These are phyloP conservation scores for Collybia sp. DNA, from an alignment of 768 basidiomycete genomes.

Conservation along the genomic window DNA sequence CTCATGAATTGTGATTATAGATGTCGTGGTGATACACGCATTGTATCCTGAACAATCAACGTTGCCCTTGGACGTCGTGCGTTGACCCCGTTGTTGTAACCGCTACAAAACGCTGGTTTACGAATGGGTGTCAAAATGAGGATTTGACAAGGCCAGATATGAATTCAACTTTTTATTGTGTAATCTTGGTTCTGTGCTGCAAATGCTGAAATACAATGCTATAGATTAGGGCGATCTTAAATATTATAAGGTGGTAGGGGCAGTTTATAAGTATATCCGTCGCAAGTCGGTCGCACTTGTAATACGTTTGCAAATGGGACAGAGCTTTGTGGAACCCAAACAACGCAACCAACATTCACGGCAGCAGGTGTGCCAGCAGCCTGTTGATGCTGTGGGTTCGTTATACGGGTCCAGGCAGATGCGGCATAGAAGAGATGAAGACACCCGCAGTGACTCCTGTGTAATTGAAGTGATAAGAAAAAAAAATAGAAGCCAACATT, in stretches of 20 bases:
- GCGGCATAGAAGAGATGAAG: slow-evolving; percentile 53
- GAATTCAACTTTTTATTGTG: slow-evolving; percentile 32
- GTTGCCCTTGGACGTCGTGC: slow-evolving; percentile 7
- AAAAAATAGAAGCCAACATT: neutral
- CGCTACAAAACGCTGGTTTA: slow-evolving; percentile 46
- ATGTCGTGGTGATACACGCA: slow-evolving; percentile 58
- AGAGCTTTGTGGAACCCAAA: slow-evolving; percentile 75
- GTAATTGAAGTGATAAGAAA: slow-evolving; percentile 1
- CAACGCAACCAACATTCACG: slow-evolving; percentile 83
- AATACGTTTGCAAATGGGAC: slow-evolving; percentile 86
- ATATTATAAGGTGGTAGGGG: slow-evolving; percentile 2
- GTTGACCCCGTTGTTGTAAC: slow-evolving; percentile 37
- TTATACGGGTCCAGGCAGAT: slow-evolving; percentile 77
- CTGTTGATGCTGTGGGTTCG: slow-evolving; percentile 77
- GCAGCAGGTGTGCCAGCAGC: slow-evolving; percentile 88
- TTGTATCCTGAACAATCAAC: slow-evolving; percentile 26
- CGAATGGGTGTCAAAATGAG: slow-evolving; percentile 35
- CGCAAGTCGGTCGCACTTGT: slow-evolving; percentile 73
- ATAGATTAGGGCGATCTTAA: neutral
- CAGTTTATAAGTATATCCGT: slow-evolving; percentile 60
- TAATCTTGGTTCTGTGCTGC: neutral
- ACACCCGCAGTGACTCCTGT: slow-evolving; percentile 39
- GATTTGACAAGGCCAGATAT: slow-evolving; percentile 90
- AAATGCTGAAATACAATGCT: neutral
- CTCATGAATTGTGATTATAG: slow-evolving; percentile 47